Base-by-base conservation (phyloP, 2,329 filamentous ascomycete genomes). In the Penicillium sp. region DNA sequence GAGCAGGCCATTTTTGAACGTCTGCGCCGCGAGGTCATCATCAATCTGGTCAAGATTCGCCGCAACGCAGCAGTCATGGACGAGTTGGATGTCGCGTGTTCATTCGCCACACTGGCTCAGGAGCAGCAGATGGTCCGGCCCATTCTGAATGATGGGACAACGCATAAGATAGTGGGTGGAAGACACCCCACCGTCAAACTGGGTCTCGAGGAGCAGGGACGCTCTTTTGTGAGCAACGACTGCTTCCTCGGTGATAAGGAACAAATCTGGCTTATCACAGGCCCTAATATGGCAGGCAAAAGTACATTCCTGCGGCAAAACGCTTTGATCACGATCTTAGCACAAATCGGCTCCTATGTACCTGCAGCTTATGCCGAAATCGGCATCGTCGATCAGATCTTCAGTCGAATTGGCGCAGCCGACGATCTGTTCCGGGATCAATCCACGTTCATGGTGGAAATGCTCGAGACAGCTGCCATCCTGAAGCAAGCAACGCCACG, bases 401-500 rank as follows among this genome's bases (percentile, higher is more conserved):
- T 95, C 75, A 93, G 87, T 65, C 88, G 93, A 66, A 87, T 95
- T 20, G 93, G 93, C 1, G 95, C 90, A 1, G 93, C 92, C 1
- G 95, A 98, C 69, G 92, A 95, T 66, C 78, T 98, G n/a, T 96
- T 88, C 73, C 82, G 84, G 44, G 88, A 95, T 73, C 91, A 97
- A 70, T 95, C 89, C 46, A 98, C 95, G 0, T 98, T 98, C 71
- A 97, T 98, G 93, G 89, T 97, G 1, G 93, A 98, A 73, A 98
- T 98, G 93, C 80, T 96, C 2, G 93, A 98, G 72, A 95, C 93
- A 18, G 91, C 92, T 1, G 80, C 87, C 24, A 98, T 98, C 46
- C 78, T 98, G 45, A 88, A 86, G 53, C 80, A 88, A 58, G 92
- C 93, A 0, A 97, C 92, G 0, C 73, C 83, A 1, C 80, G 86